These are phyloP conservation scores for Penicillium paneum DNA, from an alignment of 2,329 filamentous ascomycete species.

Conservation along the genomic window DNA sequence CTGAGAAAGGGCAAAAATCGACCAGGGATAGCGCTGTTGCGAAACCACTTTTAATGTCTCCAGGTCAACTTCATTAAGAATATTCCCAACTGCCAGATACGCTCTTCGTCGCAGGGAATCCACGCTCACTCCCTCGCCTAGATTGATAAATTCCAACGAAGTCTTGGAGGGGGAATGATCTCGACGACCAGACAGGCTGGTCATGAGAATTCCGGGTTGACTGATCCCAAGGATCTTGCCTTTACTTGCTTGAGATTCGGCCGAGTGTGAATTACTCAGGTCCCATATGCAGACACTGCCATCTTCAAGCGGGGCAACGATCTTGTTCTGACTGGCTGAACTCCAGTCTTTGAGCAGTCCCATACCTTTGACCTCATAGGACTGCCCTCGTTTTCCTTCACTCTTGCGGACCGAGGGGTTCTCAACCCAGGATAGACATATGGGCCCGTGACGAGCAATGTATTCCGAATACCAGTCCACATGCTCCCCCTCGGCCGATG, in stretches of 20 bases:
- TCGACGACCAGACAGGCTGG: conserved; percentile 64
- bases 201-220: conserved; percentile 62
- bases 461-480: conserved; percentile 88
- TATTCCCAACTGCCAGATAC: conserved; percentile 75
- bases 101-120: conserved; percentile 65
- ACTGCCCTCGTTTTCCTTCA: conserved; percentile 37
- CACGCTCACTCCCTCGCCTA: conserved; percentile 79
- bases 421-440: conserved; percentile 75
- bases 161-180: conserved; percentile 28
- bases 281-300: conserved; percentile 89
- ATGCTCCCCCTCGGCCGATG: conserved; percentile 66
- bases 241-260: conserved; percentile 41
- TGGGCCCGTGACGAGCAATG: conserved; percentile 72
- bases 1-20: conserved; percentile 75
- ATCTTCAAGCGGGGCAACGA: conserved; percentile 77
- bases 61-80: conserved; percentile 79
- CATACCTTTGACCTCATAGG: conserved; percentile 68
- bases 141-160: conserved; percentile 42
- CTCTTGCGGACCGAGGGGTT: conserved; percentile 47
- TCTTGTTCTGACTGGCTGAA: conserved; percentile 54
- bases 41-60: conserved; percentile 67
- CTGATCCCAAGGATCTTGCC: conserved; percentile 63
- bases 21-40: conserved; percentile 71
- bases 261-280: conserved; percentile 47
- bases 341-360: conserved; percentile 61